These are phyloP conservation scores for Puccinia horiana DNA, from an alignment of 1,284 basidiomycete genomes.

Conservation along the genomic window DNA sequence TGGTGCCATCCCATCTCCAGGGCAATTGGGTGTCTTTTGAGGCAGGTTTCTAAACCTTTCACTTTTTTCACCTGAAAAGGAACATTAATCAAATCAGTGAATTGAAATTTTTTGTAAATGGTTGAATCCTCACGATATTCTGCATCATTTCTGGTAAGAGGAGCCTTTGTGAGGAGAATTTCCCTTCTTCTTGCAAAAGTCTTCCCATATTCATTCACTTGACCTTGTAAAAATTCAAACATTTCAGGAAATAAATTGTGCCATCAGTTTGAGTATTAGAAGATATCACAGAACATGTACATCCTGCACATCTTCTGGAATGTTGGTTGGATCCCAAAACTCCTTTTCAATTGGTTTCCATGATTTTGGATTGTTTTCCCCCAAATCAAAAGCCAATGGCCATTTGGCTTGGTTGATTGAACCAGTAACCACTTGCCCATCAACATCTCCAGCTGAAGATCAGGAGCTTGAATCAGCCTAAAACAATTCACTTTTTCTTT, in stretches of 20 bases:
- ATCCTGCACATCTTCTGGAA: background rate
- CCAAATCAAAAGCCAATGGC: background rate
- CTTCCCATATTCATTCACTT: background rate
- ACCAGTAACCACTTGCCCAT: background rate
- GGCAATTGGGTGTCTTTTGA: background rate
- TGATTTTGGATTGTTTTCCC: background rate
- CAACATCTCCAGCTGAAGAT: background rate
- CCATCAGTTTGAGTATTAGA: background rate
- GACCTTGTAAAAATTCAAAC: background rate
- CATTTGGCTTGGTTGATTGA: background rate
- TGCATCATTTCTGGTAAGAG: background rate
- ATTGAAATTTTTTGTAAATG: background rate
- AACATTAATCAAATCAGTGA: background rate
- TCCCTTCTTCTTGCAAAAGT: background rate
- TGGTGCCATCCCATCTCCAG: background rate
- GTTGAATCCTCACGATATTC: background rate
- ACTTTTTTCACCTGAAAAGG: background rate
- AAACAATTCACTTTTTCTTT: background rate
- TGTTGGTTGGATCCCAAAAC: background rate
- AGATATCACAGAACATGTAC: background rate
- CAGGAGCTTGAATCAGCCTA: background rate
- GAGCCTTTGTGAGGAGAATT: background rate
- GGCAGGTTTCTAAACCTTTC: background rate
- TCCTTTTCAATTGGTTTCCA: background rate
- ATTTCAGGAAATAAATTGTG: background rate